Evolutionary conservation across 2,329 filamentous ascomycete species (phyloP).

Genomic region (Xylariaceae sp.): DNA sequence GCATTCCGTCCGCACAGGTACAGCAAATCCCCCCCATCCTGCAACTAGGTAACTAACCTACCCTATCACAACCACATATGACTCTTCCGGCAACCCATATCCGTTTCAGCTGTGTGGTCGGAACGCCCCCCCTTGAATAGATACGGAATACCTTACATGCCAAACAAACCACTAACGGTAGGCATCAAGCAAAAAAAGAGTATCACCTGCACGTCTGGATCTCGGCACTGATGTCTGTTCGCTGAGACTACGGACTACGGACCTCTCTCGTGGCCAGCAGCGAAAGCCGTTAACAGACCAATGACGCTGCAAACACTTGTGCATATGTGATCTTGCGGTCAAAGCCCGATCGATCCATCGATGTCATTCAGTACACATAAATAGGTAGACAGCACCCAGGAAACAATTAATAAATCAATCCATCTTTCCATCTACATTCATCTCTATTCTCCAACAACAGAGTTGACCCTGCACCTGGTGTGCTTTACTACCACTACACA

Average conservation of each 20-base stretch:
- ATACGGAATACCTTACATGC: not conserved
- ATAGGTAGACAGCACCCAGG: not conserved
- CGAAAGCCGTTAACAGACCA: slow-evolving; percentile 7
- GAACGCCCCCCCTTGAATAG: not conserved
- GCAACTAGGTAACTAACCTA: not conserved
- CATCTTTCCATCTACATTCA: not conserved
- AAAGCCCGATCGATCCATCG: not conserved
- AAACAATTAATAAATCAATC: not conserved
- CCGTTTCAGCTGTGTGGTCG: not conserved
- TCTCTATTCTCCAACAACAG: not conserved
- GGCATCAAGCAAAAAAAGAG: not conserved
- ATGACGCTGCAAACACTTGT: slow-evolving; percentile 2
- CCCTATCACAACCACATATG: not conserved
- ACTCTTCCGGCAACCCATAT: not conserved
- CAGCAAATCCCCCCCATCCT: not conserved
- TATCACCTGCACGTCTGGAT: slow-evolving; percentile 9
- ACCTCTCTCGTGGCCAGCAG: not conserved
- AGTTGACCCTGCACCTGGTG: slow-evolving; percentile 5
- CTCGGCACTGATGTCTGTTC: slow-evolving; percentile 5
- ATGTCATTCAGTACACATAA: not conserved
- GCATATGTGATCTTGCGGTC: not conserved
- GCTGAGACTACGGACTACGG: no score
- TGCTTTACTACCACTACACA: not conserved
- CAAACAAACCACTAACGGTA: not conserved
- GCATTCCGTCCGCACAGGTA: no score